phyloP scores from a whole-genome alignment of 2,329 filamentous ascomycete species.

The Macrophomina phaseolina region DNA sequence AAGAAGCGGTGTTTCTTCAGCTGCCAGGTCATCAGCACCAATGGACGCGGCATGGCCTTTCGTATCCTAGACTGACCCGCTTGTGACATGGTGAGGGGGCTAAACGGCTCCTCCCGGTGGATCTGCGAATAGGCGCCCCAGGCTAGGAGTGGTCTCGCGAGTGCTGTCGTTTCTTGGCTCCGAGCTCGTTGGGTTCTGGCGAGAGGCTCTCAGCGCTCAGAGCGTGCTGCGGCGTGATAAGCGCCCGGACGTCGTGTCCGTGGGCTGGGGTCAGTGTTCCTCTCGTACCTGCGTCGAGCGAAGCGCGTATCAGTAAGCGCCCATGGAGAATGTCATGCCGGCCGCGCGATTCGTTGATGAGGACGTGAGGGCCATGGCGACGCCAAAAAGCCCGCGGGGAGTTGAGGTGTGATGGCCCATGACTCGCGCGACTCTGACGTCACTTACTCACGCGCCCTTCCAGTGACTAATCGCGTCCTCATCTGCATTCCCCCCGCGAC shows the following conservation, averaged over 20 bases:
- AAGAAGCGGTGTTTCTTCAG: conserved; percentile 11
- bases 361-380: neutral
- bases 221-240: conserved; percentile 5
- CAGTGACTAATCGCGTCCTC: neutral
- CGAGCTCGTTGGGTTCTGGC: neutral
- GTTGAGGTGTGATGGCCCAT: neutral
- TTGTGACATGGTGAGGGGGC: neutral
- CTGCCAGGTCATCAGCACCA: conserved; percentile 10
- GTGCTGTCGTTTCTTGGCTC: neutral
- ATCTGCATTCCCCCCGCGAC: too few relatives aligned
- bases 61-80: neutral
- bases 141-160: neutral
- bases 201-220: conserved; percentile 9
- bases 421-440: conserved; percentile 1
- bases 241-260: conserved; percentile 4
- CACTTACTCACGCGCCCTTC: neutral
- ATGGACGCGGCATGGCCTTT: neutral
- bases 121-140: neutral
- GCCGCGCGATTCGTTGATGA: conserved; percentile 9
- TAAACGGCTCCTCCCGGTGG: neutral
- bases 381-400: neutral
- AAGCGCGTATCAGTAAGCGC: conserved; percentile 5
- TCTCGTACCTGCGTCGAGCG: conserved; percentile 11
- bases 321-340: neutral
- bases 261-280: conserved; percentile 9